Conservation (phyloP, 176 grass and related monocot genomes). For the Ensete ventricosum region DNA sequence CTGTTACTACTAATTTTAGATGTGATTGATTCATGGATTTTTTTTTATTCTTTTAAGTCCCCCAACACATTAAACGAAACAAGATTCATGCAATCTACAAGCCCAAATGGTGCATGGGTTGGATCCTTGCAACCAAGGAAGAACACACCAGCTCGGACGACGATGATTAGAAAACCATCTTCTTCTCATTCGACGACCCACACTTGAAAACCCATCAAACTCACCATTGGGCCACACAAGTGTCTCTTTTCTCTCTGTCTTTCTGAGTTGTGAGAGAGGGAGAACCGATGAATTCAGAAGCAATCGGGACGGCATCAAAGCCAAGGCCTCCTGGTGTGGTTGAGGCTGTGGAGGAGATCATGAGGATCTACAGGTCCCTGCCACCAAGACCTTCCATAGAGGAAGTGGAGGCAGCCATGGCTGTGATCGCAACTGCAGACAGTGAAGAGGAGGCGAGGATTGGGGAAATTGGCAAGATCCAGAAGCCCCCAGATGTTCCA, state of each 20-base stretch:
- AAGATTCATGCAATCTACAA: no score
- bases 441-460: slow-evolving; percentile 56
- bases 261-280: background rate
- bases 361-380: slow-evolving; percentile 51
- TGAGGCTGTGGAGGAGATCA: slow-evolving; percentile 59
- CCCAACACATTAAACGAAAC: no score
- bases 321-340: slow-evolving; percentile 13
- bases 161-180: background rate
- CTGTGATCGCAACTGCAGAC: slow-evolving; percentile 47
- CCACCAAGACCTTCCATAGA: slow-evolving; percentile 63
- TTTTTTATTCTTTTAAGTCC: no score
- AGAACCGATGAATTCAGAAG: background rate
- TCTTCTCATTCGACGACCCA: background rate
- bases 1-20: no score
- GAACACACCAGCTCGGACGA: no score
- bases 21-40: no score
- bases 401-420: slow-evolving; percentile 65
- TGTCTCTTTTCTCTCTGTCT: background rate
- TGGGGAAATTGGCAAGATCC: slow-evolving; percentile 31
- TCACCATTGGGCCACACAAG: no score
- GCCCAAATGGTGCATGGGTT: no score
- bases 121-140: no score
- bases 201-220: no score
- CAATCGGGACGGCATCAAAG: slow-evolving; percentile 23
- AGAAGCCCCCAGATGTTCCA: slow-evolving; percentile 27